Percentiles rank a stretch among this genome's conserved stretches.
These are phyloP conservation scores for Rubus idaeus DNA, from an alignment of 306 rosid species.

Conservation along the genomic window DNA sequence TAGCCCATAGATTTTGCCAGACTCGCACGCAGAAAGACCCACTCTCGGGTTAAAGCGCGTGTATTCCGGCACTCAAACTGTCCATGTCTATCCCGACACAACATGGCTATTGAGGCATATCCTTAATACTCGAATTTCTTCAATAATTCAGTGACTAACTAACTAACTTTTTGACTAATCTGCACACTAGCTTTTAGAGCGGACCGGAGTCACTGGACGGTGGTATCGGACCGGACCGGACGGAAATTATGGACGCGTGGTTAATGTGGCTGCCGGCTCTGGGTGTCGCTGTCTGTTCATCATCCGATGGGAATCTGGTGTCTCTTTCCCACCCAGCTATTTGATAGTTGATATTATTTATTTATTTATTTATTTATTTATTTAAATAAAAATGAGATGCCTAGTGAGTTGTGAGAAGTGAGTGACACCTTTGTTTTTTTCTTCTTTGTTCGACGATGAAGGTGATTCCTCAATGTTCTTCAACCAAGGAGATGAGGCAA, in stretches of 20 bases:
- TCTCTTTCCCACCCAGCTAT: neutral
- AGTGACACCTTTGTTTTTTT: neutral
- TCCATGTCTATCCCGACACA: slow-evolving; percentile 9
- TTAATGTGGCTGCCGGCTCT: slow-evolving; percentile 28
- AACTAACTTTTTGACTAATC: neutral
- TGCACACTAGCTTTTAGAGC: neutral
- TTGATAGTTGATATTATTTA: neutral
- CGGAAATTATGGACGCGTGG: neutral
- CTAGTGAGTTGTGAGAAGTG: neutral
- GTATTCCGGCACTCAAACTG: neutral
- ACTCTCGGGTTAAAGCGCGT: slow-evolving; percentile 44
- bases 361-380: slow-evolving; percentile 16
- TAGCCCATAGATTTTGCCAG: neutral
- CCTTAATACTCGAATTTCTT: neutral
- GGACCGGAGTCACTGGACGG: too few relatives aligned
- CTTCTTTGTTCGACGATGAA: neutral
- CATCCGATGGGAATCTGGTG: slow-evolving; percentile 7
- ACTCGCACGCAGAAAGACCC: slow-evolving; percentile 19
- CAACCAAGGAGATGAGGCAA: neutral
- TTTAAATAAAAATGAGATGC: too few relatives aligned
- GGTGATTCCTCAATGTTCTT: neutral
- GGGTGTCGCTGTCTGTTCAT: slow-evolving; percentile 1
- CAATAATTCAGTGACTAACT: neutral
- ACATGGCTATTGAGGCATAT: neutral
- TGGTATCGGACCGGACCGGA: neutral